Evolutionary conservation across 257 asterid species (phyloP).

Genomic region (Ballota nigra): DNA sequence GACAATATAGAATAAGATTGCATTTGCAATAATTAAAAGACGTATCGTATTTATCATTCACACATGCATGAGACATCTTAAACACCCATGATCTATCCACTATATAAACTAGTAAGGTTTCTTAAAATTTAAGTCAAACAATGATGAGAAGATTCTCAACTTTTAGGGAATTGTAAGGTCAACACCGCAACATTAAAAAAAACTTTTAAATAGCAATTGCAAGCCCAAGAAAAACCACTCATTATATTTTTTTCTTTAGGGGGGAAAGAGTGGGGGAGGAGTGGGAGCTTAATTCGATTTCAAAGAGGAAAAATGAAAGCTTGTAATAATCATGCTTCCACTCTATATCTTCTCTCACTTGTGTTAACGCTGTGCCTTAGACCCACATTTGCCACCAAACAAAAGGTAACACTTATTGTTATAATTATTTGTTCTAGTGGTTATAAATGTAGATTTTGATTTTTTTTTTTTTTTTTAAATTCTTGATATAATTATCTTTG

Average conservation of each 20-base stretch:
- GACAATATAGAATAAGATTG: too few species aligned
- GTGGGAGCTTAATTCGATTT: constrained; percentile 1
- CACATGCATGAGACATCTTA: not conserved
- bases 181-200: constrained; percentile 25
- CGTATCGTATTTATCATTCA: not conserved
- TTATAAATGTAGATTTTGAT: not conserved
- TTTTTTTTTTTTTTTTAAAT: not conserved
- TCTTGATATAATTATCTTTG: constrained; percentile 14
- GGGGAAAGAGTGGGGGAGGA: not conserved
- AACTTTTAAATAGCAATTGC: constrained; percentile 26
- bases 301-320: constrained; percentile 46
- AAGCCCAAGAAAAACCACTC: constrained; percentile 16
- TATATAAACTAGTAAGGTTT: not conserved
- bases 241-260: constrained; percentile 19
- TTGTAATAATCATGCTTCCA: constrained; percentile 26
- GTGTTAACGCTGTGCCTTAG: constrained; percentile 43
- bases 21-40: not conserved
- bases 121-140: constrained; percentile 28
- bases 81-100: not conserved
- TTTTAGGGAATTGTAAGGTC: constrained; percentile 32
- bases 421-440: constrained; percentile 16
- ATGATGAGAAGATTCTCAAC: constrained; percentile 31
- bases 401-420: constrained; percentile 51
- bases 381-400: constrained; percentile 66
- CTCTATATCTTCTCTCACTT: constrained; percentile 47